Conservation (phyloP, 495 filamentous ascomycete species). For the Neurospora sp. region DNA sequence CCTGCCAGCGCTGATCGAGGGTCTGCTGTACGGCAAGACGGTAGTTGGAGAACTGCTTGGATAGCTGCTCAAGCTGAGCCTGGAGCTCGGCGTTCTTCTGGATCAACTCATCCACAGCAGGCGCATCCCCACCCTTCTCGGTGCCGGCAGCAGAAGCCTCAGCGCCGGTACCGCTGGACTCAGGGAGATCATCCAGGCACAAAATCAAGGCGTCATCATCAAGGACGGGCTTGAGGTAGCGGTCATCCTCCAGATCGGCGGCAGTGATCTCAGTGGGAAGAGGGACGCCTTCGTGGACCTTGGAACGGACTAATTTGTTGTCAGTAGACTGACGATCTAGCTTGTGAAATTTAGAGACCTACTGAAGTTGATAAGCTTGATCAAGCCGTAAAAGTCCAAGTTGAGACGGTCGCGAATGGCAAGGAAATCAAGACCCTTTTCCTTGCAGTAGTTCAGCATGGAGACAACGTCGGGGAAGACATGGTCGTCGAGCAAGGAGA, state of each 20-base stretch:
- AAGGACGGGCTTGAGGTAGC: slow-evolving; percentile 71
- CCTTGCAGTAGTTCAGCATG: slow-evolving; percentile 66
- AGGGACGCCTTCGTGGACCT: slow-evolving; percentile 34
- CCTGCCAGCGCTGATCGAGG: slow-evolving; percentile 58
- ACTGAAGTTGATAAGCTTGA: slow-evolving; percentile 80
- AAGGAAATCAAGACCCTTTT: slow-evolving; percentile 63
- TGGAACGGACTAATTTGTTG: slow-evolving; percentile 25
- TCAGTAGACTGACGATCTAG: neutral
- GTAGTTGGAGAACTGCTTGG: slow-evolving; percentile 63
- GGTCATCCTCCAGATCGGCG: slow-evolving; percentile 58
- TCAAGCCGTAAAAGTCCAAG: slow-evolving; percentile 71
- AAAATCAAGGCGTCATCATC: slow-evolving; percentile 84
- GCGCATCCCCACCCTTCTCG: slow-evolving; percentile 11
- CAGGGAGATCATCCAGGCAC: slow-evolving; percentile 64
- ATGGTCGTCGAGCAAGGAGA: slow-evolving; percentile 61
- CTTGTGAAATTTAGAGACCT: slow-evolving; percentile 5
- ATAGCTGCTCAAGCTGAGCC: slow-evolving; percentile 52
- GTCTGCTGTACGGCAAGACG: slow-evolving; percentile 56
- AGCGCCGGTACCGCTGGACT: slow-evolving; percentile 16
- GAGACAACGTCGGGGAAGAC: slow-evolving; percentile 52
- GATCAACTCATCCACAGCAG: slow-evolving; percentile 30
- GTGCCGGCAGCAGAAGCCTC: slow-evolving; percentile 1
- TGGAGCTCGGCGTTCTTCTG: slow-evolving; percentile 58
- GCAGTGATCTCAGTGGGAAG: slow-evolving; percentile 46
- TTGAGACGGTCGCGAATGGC: slow-evolving; percentile 50